Conservation (phyloP, 1,139 yeast genomes). For the Scheffersomyces stambukii region DNA sequence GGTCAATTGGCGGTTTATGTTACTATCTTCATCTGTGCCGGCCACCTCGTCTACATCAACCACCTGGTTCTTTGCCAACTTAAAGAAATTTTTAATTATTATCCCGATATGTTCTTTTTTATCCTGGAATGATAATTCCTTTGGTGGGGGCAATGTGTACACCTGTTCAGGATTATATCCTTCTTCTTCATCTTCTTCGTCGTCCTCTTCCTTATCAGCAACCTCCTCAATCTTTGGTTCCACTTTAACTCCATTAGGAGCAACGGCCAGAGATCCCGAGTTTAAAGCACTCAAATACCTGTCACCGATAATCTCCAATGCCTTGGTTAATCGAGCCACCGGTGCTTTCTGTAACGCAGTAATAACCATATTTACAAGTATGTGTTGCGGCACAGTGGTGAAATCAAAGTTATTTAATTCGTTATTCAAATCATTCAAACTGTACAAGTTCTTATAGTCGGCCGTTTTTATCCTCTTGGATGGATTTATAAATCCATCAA, state of each 20-base stretch:
- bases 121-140: slow-evolving; percentile 40
- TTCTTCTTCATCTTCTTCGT: slow-evolving; percentile 31
- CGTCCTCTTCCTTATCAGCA: slow-evolving; percentile 27
- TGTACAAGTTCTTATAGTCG: slow-evolving; percentile 46
- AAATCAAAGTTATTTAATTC: slow-evolving; percentile 67
- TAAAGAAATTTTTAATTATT: slow-evolving; percentile 54
- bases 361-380: slow-evolving; percentile 62
- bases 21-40: slow-evolving; percentile 18
- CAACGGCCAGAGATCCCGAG: neutral
- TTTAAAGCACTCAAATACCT: slow-evolving; percentile 43
- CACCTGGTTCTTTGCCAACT: slow-evolving; percentile 31
- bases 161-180: slow-evolving; percentile 38
- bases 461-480: slow-evolving; percentile 25
- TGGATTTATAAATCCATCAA: slow-evolving; percentile 32
- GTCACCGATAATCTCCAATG: slow-evolving; percentile 61
- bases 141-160: slow-evolving; percentile 59
- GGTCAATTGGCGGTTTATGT: slow-evolving; percentile 35
- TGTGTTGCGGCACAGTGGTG: slow-evolving; percentile 57
- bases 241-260: neutral
- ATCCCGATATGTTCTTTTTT: slow-evolving; percentile 51
- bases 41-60: slow-evolving; percentile 16
- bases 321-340: slow-evolving; percentile 54
- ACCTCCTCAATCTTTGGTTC: slow-evolving; percentile 8
- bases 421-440: slow-evolving; percentile 58
- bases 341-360: slow-evolving; percentile 58